Conservation (phyloP, 1,284 basidiomycete genomes). For the Mycena sp. region DNA sequence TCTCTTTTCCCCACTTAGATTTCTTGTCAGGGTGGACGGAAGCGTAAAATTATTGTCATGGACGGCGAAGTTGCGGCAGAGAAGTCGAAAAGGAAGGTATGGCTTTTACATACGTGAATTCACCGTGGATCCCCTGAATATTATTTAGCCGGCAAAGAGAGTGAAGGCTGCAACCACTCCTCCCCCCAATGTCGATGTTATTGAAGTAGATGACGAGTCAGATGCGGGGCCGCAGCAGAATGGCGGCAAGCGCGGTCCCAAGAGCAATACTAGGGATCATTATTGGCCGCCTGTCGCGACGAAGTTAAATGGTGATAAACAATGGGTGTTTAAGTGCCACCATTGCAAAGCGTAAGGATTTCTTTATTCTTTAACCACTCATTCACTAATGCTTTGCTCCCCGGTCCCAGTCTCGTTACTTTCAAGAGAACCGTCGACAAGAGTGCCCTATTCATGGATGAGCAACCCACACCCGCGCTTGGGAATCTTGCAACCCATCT, state of each 20-base stretch:
- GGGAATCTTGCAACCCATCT: conserved; percentile 19
- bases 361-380: neutral
- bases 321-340: conserved; percentile 15
- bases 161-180: neutral
- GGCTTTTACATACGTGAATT: neutral
- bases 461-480: neutral
- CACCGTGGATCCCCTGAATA: neutral
- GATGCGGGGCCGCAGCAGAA: neutral
- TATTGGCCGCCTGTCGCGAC: neutral
- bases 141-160: neutral
- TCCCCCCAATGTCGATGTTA: conserved; percentile 5
- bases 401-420: neutral
- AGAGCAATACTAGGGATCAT: conserved; percentile 5
- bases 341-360: conserved; percentile 9
- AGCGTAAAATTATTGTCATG: conserved; percentile 9
- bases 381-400: neutral
- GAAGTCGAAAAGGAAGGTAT: neutral
- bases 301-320: neutral
- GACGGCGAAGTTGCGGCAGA: neutral
- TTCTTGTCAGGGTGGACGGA: neutral
- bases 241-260: conserved; percentile 12
- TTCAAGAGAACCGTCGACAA: conserved; percentile 9
- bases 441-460: neutral
- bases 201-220: conserved; percentile 17
- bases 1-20: neutral